Percentiles rank a stretch among this genome's conserved stretches.
Evolutionary conservation across 2,329 filamentous ascomycete genomes (phyloP).

Genomic region (Pyrenochaeta sp.): DNA sequence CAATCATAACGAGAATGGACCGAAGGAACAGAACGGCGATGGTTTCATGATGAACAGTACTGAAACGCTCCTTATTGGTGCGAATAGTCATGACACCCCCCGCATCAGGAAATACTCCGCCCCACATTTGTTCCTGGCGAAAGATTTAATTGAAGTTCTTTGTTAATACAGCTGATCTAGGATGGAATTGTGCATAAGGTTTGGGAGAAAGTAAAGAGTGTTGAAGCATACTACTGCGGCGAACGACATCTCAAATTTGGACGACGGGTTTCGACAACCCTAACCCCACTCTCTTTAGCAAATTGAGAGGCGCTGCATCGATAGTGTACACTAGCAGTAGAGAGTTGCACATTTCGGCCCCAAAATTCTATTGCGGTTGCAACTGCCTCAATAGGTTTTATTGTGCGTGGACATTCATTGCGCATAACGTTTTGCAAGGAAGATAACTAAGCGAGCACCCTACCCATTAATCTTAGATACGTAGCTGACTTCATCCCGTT

Average conservation of each 20-base stretch:
- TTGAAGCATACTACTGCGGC: too few species aligned
- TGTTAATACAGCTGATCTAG: neutral
- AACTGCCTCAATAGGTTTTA: too few species aligned
- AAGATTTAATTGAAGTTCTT: neutral
- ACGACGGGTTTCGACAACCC: too few species aligned
- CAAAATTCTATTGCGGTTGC: slow-evolving; percentile 29
- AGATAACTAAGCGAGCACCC: slow-evolving; percentile 62
- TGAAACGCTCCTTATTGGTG: slow-evolving; percentile 18
- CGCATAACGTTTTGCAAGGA: slow-evolving; percentile 62
- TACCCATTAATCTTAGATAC: slow-evolving; percentile 62
- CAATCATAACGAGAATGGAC: slow-evolving; percentile 1
- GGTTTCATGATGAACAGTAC: slow-evolving; percentile 1
- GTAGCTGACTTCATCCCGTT: slow-evolving; percentile 60
- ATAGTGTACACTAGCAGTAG: too few species aligned
- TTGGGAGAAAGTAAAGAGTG: too few species aligned
- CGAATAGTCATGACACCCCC: slow-evolving; percentile 3
- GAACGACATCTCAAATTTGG: neutral
- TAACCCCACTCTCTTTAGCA: too few species aligned
- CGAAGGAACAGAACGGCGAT: neutral
- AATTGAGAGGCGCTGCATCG: too few species aligned
- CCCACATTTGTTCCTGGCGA: slow-evolving; percentile 1
- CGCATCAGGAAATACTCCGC: slow-evolving; percentile 9
- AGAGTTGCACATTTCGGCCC: slow-evolving; percentile 15
- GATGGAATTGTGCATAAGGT: neutral
- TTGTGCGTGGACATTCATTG: too few species aligned